Percentiles rank a stretch among this genome's conserved stretches.
These are phyloP conservation scores for Lathyrus aphaca DNA, from an alignment of 306 rosid genomes.

Conservation along the genomic window DNA sequence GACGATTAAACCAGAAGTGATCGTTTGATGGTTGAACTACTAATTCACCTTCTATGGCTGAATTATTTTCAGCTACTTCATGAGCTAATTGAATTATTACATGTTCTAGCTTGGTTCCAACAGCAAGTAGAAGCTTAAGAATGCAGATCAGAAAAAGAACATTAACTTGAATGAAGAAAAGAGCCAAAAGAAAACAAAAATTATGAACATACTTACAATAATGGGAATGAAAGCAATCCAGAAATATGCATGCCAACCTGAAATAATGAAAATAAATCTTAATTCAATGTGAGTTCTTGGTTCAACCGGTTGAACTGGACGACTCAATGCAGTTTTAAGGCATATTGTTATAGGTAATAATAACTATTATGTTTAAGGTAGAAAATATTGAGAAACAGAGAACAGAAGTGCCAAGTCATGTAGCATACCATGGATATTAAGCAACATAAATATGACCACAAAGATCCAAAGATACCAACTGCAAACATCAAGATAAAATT, in stretches of 20 bases:
- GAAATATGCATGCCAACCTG: conserved; percentile 94
- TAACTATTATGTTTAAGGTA: background rate
- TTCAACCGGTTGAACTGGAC: background rate
- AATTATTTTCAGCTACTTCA: conserved; percentile 87
- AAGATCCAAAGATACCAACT: conserved; percentile 94
- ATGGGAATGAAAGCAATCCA: conserved; percentile 91
- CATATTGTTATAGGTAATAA: background rate
- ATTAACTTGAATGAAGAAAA: background rate
- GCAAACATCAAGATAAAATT: conserved; percentile 46
- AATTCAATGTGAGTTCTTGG: background rate
- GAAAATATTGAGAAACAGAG: background rate
- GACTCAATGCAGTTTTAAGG: background rate
- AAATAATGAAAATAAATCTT: conserved; percentile 17
- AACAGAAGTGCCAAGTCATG: background rate
- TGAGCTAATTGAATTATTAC: conserved; percentile 78
- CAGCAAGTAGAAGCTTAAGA: conserved; percentile 78
- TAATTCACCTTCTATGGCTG: conserved; percentile 82
- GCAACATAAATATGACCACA: conserved; percentile 79
- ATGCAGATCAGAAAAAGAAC: background rate
- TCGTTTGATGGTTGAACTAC: conserved; percentile 84
- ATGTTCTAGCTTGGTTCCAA: conserved; percentile 86
- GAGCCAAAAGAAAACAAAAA: conserved; percentile 36
- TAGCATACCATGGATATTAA: conserved; percentile 71
- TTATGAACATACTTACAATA: conserved; percentile 59
- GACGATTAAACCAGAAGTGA: conserved; percentile 83